Base-by-base conservation (phyloP, 208 protist species). In the Trypanosoma cruzi region DNA sequence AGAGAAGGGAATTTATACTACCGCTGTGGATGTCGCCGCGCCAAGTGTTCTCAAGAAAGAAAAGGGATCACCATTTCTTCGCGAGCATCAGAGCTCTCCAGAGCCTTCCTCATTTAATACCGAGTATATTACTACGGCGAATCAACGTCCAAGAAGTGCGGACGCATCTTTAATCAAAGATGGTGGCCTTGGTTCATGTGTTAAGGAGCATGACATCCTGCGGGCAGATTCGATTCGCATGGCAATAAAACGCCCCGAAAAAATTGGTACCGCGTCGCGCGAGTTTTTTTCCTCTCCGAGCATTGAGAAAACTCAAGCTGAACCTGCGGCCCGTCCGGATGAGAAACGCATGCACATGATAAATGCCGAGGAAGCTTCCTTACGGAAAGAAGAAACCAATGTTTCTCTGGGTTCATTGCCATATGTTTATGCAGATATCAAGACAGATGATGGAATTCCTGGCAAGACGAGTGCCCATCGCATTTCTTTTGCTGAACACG, bases 11-110 rank as follows among this genome's bases (percentile, higher is more conserved):
- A n/a, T 4, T 31, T 22, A 44, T 11, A 29, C 26, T 28, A 11
- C 77, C 53, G 40, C 65, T 31, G 65, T 76, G 28, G 71, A 81
- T n/a, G 22, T 66, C n/a, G 32, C 59, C 26, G 71, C 82, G 16
- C 59, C 65, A 22, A 85, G 81, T 11, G 84, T 76, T 14, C 55
- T 90, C 59, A 90, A 86, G 73, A 84, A 84, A 56, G 55, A 64
- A 4, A 42, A 28, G 18, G 13, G 1, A 26, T 18, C 29, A 20
- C 37, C 18, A 31, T 42, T 69, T 24, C 44, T 68, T 28, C 28
- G 20, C 46, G 4, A 59, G 13, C 22, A 44, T 44, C 29, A 54
- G 69, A 3, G n/a, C 44, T 14, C 10, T 49, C 37, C 0, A 58
- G 24, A 24, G 18, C 18, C 40, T n/a, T 26, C 55, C 24, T 71